Conservation (phyloP, 148 eudicot genomes). For the Rhododendron henanense region DNA sequence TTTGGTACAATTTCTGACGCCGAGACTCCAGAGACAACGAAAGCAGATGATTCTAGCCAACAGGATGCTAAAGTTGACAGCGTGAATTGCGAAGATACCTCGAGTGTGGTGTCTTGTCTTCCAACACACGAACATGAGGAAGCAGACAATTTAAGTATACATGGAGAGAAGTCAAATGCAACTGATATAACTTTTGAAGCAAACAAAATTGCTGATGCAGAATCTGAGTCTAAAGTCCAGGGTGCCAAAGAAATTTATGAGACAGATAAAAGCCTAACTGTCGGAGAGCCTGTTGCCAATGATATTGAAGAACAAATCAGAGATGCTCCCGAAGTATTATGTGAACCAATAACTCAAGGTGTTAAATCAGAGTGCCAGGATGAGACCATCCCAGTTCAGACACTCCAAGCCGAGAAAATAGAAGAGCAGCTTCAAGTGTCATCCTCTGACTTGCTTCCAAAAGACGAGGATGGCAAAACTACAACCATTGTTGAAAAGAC, state of each 20-base stretch:
- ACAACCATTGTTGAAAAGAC: background rate
- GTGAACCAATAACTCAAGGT: background rate
- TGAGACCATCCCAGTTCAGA: background rate
- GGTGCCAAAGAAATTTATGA: constrained; percentile 1
- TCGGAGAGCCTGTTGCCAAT: background rate
- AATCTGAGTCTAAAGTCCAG: constrained; percentile 2
- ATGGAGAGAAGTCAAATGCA: constrained; percentile 6
- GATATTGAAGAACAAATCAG: background rate
- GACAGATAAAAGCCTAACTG: background rate
- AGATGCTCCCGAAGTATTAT: background rate
- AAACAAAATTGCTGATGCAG: constrained; percentile 1
- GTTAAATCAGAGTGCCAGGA: background rate
- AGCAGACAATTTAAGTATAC: background rate
- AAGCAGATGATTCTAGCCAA: background rate
- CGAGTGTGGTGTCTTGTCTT: background rate
- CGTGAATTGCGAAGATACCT: constrained; percentile 5
- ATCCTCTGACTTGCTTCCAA: constrained; percentile 5
- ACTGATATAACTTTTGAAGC: constrained; percentile 12
- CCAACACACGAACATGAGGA: background rate
- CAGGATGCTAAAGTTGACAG: constrained; percentile 16
- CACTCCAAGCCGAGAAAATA: background rate
- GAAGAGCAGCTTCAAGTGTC: background rate
- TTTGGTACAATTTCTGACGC: background rate
- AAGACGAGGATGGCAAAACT: background rate
- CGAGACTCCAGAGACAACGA: background rate